Evolutionary conservation across 1,284 basidiomycete genomes (phyloP).

Genomic region (Pulveroboletus ridleyi): DNA sequence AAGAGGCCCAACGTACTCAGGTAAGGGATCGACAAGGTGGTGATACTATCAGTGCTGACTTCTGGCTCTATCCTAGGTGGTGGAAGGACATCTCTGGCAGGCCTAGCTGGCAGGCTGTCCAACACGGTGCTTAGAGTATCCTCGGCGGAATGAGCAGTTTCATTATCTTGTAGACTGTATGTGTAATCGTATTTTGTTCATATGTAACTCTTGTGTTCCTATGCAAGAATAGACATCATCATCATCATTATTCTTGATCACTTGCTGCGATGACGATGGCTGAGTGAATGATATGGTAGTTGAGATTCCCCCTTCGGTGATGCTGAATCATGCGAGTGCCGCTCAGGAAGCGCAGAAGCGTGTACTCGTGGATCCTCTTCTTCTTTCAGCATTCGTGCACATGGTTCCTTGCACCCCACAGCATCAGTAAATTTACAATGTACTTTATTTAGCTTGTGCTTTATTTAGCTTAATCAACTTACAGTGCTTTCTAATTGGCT

Average conservation of each 20-base stretch:
- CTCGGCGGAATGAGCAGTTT: not conserved
- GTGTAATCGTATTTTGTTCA: not conserved
- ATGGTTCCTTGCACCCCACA: not conserved
- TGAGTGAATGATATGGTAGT: not conserved
- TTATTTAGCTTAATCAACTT: too few species aligned
- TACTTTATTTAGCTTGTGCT: too few species aligned
- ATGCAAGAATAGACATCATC: not conserved
- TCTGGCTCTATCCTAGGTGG: slow-evolving; percentile 32
- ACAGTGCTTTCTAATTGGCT: too few species aligned
- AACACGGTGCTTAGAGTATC: slow-evolving; percentile 20
- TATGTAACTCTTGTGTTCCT: not conserved
- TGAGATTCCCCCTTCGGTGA: not conserved
- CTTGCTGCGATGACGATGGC: not conserved
- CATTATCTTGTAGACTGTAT: not conserved
- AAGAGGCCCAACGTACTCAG: slow-evolving; percentile 32
- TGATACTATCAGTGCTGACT: slow-evolving; percentile 9
- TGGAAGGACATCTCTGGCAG: slow-evolving; percentile 35
- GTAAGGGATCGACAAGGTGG: slow-evolving; percentile 20
- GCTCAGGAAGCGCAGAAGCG: not conserved
- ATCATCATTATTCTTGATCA: not conserved
- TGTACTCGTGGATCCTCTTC: not conserved
- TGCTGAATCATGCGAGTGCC: not conserved
- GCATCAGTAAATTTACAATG: too few species aligned
- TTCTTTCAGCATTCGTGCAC: not conserved
- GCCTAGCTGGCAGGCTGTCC: slow-evolving; percentile 35